phyloP scores from a whole-genome alignment of 2,329 filamentous ascomycete species.

The Aspergillus sp. region DNA sequence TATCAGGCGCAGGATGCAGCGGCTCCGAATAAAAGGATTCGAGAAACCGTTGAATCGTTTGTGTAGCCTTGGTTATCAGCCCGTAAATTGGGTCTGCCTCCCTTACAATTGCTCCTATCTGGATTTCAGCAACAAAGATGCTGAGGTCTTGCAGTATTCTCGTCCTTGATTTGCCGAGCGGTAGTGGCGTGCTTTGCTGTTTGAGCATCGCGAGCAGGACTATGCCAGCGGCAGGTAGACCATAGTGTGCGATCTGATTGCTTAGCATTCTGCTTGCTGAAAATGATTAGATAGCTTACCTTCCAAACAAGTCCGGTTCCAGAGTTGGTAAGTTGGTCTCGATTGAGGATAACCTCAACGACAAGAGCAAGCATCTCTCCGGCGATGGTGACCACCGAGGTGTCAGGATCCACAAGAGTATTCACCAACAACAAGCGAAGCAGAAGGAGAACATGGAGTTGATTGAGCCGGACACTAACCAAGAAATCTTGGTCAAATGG shows the following conservation, averaged over 20 bases:
- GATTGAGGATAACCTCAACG: background rate
- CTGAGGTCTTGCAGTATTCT: slow-evolving; percentile 2
- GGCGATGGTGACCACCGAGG: background rate
- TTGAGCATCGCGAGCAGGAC: background rate
- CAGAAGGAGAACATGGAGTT: background rate
- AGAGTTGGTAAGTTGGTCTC: background rate
- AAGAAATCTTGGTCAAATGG: background rate
- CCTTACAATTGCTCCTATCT: slow-evolving; percentile 25
- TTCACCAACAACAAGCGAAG: background rate
- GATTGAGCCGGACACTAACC: background rate
- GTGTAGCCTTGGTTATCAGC: slow-evolving; percentile 23
- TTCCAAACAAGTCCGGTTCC: background rate
- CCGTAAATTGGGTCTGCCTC: slow-evolving; percentile 26
- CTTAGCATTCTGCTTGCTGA: too few species aligned
- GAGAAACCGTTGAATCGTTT: background rate
- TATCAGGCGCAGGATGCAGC: background rate
- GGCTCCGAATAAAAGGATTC: background rate
- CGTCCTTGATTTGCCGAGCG: background rate
- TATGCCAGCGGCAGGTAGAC: background rate
- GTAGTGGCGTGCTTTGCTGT: background rate
- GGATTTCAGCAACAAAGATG: slow-evolving; percentile 30
- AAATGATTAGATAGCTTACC: background rate
- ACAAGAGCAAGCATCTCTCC: background rate
- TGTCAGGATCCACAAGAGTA: background rate
- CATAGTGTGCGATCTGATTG: background rate